phyloP scores from a whole-genome alignment of 148 eudicot species.

The Fagopyrum tataricum region DNA sequence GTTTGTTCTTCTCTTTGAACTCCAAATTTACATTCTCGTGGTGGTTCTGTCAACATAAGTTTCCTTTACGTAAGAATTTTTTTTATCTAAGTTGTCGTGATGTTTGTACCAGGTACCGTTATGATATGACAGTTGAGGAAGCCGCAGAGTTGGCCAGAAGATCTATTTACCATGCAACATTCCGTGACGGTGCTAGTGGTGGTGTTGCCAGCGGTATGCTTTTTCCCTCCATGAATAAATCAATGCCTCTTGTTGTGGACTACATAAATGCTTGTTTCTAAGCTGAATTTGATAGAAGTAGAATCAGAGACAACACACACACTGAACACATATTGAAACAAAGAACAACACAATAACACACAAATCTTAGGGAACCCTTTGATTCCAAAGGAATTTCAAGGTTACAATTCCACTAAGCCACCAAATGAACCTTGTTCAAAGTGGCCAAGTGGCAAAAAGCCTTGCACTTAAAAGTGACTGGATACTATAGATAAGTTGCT shows the following conservation, averaged over 20 bases:
- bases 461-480: too few species aligned
- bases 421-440: too few species aligned
- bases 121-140: constrained; percentile 74
- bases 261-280: background rate
- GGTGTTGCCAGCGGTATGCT: constrained; percentile 88
- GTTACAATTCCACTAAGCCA: too few species aligned
- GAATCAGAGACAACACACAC: too few species aligned
- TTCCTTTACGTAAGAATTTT: background rate
- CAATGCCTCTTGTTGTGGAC: background rate
- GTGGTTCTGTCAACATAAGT: background rate
- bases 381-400: too few species aligned
- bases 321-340: too few species aligned
- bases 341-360: too few species aligned
- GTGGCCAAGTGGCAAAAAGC: too few species aligned
- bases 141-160: constrained; percentile 87
- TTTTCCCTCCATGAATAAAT: background rate
- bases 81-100: background rate
- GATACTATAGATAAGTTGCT: too few species aligned
- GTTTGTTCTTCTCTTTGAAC: constrained; percentile 28
- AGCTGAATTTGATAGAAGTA: background rate
- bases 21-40: background rate
- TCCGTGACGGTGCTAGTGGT: constrained; percentile 99
- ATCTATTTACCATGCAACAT: constrained; percentile 87
- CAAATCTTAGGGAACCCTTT: too few species aligned
- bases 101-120: constrained; percentile 39